Evolutionary conservation across 2,329 filamentous ascomycete genomes (phyloP).

Genomic region (Neonectria faginata): DNA sequence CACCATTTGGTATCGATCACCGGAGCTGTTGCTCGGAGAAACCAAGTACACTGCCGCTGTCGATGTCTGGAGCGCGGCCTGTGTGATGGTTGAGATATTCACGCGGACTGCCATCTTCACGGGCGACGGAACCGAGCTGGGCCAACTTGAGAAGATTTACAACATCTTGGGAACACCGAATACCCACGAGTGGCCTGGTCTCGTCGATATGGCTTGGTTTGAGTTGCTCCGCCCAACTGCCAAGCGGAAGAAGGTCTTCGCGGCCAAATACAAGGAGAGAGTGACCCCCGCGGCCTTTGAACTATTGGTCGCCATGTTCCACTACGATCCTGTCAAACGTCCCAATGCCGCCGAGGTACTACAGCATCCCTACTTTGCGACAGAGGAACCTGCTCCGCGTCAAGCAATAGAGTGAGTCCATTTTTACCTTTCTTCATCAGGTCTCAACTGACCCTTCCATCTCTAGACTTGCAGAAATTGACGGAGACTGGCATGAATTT

Average conservation of each 20-base stretch:
- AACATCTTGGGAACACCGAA: constrained; percentile 90
- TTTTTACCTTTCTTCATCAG: constrained; percentile 5
- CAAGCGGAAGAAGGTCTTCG: constrained; percentile 79
- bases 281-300: constrained; percentile 86
- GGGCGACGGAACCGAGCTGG: constrained; percentile 94
- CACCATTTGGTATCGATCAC: constrained; percentile 88
- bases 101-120: constrained; percentile 94
- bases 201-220: constrained; percentile 97
- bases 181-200: constrained; percentile 84
- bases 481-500: constrained; percentile 99
- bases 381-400: constrained; percentile 80
- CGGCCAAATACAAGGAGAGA: constrained; percentile 82
- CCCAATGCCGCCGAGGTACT: constrained; percentile 88
- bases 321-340: constrained; percentile 85
- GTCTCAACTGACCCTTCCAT: constrained; percentile 47
- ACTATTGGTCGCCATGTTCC: constrained; percentile 85
- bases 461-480: constrained; percentile 76
- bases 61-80: constrained; percentile 97
- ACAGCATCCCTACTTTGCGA: constrained; percentile 87
- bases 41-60: constrained; percentile 91
- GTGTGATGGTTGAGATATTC: constrained; percentile 97
- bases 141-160: constrained; percentile 97
- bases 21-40: constrained; percentile 89
- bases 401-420: constrained; percentile 82
- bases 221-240: constrained; percentile 86